Conservation (phyloP, 1,139 yeast genomes). For the Lodderomyces metapsilosis region DNA sequence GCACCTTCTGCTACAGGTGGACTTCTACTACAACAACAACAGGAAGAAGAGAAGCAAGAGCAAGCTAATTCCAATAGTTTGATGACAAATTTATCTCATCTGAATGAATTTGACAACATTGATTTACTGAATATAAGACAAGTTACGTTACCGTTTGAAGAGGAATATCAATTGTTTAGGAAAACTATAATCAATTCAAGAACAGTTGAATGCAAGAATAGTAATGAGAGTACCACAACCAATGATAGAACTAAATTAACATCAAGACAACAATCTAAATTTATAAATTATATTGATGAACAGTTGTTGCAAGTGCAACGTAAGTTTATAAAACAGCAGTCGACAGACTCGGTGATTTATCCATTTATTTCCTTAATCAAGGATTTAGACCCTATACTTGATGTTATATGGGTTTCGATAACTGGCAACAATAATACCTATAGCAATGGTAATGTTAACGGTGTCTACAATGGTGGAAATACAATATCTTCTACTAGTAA, state of each 20-base stretch:
- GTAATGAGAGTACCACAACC: not conserved
- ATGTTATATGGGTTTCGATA: constrained; percentile 59
- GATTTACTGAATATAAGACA: constrained; percentile 15
- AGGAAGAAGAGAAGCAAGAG: too few species aligned
- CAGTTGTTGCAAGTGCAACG: constrained; percentile 59
- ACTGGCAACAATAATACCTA: too few species aligned
- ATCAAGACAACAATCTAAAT: constrained; percentile 54
- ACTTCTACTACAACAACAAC: too few species aligned
- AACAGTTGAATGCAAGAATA: too few species aligned
- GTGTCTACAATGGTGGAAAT: too few species aligned
- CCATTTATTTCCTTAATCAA: constrained; percentile 39
- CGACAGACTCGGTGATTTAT: constrained; percentile 30
- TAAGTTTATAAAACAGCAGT: constrained; percentile 59
- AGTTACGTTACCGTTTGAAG: constrained; percentile 31
- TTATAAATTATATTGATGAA: constrained; percentile 61
- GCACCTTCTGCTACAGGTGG: not conserved
- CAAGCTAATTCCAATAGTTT: constrained; percentile 5
- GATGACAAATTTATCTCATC: not conserved
- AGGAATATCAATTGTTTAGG: constrained; percentile 20
- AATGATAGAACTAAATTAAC: not conserved
- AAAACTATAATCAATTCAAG: constrained; percentile 5
- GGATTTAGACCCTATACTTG: constrained; percentile 48
- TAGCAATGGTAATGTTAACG: too few species aligned
- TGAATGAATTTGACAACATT: constrained; percentile 14
- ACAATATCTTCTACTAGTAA: too few species aligned